These are phyloP conservation scores for Lentinula aciculospora DNA, from an alignment of 768 basidiomycete species.

Conservation along the genomic window DNA sequence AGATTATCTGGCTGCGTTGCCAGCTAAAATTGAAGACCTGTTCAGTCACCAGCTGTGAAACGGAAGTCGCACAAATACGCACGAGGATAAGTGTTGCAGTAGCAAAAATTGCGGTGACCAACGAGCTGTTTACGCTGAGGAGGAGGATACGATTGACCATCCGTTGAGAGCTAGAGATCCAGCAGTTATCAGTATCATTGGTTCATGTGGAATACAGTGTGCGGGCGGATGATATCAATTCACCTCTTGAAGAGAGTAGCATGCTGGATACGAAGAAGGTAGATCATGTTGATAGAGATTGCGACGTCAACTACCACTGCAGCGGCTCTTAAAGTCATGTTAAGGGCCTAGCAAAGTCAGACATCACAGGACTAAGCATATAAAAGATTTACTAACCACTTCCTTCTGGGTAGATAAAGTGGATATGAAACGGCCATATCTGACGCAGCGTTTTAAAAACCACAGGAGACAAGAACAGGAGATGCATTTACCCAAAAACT, in stretches of 20 bases:
- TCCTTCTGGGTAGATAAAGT: background rate
- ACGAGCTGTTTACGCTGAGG: background rate
- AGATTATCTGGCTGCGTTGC: background rate
- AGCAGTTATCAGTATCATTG: background rate
- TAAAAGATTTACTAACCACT: background rate
- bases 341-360: background rate
- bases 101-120: background rate
- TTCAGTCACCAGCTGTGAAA: background rate
- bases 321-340: background rate
- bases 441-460: background rate
- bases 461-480: too few relatives aligned
- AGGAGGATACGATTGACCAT: background rate
- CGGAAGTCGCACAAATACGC: background rate
- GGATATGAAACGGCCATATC: background rate
- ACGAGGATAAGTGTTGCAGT: background rate
- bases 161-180: background rate
- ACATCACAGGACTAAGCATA: background rate
- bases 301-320: background rate
- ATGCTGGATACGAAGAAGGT: background rate
- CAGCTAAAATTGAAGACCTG: background rate
- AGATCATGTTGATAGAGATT: background rate
- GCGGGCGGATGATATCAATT: background rate
- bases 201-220: background rate
- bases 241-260: background rate
- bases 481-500: background rate